Percentiles rank a stretch among this genome's conserved stretches.
Evolutionary conservation across 1,284 basidiomycete species (phyloP).

Genomic region (Naganishia liquefaciens): DNA sequence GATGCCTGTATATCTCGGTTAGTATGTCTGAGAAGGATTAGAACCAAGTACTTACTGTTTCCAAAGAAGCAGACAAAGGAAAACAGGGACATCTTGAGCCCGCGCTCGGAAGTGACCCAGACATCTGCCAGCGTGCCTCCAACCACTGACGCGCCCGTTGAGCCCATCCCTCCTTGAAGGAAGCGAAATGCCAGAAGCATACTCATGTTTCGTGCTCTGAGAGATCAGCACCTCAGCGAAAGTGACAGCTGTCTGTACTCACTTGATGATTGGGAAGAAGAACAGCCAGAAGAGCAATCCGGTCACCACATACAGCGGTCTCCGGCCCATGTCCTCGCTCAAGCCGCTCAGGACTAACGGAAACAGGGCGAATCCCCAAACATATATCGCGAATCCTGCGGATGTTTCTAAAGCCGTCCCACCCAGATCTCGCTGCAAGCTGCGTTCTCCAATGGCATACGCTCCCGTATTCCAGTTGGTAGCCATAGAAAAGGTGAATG

Average conservation of each 20-base stretch:
- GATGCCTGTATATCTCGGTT: conserved; percentile 65
- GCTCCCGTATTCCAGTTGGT: conserved; percentile 41
- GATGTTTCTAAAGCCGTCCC: conserved; percentile 64
- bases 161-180: conserved; percentile 66
- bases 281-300: conserved; percentile 60
- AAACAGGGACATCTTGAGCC: conserved; percentile 48
- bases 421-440: conserved; percentile 66
- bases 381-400: conserved; percentile 60
- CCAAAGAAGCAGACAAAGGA: conserved; percentile 15
- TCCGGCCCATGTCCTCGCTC: conserved; percentile 74
- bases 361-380: conserved; percentile 67
- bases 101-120: conserved; percentile 66
- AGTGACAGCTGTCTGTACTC: not conserved
- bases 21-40: conserved; percentile 64
- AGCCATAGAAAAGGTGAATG: conserved; percentile 62
- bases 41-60: not conserved
- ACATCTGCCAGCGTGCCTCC: conserved; percentile 75
- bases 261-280: conserved; percentile 27
- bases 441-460: conserved; percentile 48
- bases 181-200: conserved; percentile 69
- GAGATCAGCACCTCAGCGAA: conserved; percentile 37
- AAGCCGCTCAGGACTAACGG: conserved; percentile 72
- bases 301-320: conserved; percentile 68
- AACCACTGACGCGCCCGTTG: conserved; percentile 69
- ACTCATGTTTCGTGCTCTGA: conserved; percentile 66